Base-by-base conservation (phyloP, 768 basidiomycete genomes). In the Myochromella boudieri region DNA sequence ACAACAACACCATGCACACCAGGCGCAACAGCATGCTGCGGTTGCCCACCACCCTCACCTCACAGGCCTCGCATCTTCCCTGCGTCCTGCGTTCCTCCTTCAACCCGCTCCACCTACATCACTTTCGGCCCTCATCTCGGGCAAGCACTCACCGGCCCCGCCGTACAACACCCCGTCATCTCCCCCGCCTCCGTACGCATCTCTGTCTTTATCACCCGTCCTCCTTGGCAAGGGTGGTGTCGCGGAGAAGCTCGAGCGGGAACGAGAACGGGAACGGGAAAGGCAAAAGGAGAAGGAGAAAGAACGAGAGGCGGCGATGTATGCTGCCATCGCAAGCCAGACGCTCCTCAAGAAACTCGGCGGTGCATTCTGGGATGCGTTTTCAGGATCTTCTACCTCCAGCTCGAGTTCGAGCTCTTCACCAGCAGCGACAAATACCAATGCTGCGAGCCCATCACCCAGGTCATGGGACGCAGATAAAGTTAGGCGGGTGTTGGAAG, bases 311-410 rank as follows among this genome's bases (percentile, higher is more conserved):
- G 69, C 76, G 11, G 81, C 80, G 6, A 69, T 84, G 58, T 70
- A 84, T 14, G 91, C 90, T 9, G 77, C 80, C n/a, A 71, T 91
- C 52, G 91, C 89, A 7, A 80, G 81, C 37, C 84, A 91, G 68
- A 93, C 91, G 1, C 68, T 95, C 24, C 54, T 88, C 42, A 68
- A 71, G 58, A 84, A 82, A 59, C 74, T 94, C 25, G 84, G 87
- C 4, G 63, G 70, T 17, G 88, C 91, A 34, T 93, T 94, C 69
- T 89, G 91, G 87, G 90, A 91, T 52, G 92, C 92, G 12, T 94
- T 94, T 66, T 76, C 84, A n/a, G 84, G 83, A 0, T 48, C 64
- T 3, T 59, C 67, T 14, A 45, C 60, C 3, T 50, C 65, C 22
- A 9, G 57, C 1, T 28, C 60, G 25, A 24, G 3, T 24, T 6